phyloP scores from a whole-genome alignment of 768 basidiomycete species.

The Fistulinella prunicolor region DNA sequence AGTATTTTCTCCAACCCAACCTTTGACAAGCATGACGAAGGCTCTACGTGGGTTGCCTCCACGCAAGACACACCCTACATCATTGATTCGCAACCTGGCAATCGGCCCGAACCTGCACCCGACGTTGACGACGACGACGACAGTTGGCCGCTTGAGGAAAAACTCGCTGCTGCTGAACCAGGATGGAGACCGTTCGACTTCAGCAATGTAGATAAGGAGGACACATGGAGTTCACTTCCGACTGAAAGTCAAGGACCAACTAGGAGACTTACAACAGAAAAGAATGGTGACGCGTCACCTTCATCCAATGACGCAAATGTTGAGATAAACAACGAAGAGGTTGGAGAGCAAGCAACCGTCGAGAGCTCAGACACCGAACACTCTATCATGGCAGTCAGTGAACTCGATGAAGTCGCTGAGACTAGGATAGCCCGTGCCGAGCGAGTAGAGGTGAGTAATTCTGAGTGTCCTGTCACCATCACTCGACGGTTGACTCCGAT shows the following conservation, averaged over 20 bases:
- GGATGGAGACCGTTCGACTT: slow-evolving; percentile 61
- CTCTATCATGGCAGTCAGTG: slow-evolving; percentile 28
- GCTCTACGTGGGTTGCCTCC: slow-evolving; percentile 52
- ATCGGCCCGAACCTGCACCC: background rate
- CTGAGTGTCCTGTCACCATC: background rate
- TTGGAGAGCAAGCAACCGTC: slow-evolving; percentile 16
- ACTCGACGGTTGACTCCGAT: slow-evolving; percentile 8
- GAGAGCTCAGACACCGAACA: slow-evolving; percentile 38
- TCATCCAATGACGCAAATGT: slow-evolving; percentile 7
- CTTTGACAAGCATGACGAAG: slow-evolving; percentile 46
- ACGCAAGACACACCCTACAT: slow-evolving; percentile 61
- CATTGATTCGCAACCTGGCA: slow-evolving; percentile 35
- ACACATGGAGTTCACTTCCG: slow-evolving; percentile 72
- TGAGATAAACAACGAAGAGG: slow-evolving; percentile 10
- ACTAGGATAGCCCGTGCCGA: slow-evolving; percentile 36
- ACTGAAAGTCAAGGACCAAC: slow-evolving; percentile 50
- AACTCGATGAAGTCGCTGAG: slow-evolving; percentile 41
- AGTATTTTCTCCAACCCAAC: slow-evolving; percentile 49
- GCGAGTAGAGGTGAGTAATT: slow-evolving; percentile 41
- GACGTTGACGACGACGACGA: slow-evolving; percentile 46
- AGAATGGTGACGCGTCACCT: slow-evolving; percentile 1
- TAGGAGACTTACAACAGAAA: slow-evolving; percentile 18
- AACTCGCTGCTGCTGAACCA: slow-evolving; percentile 48
- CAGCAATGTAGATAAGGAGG: slow-evolving; percentile 56
- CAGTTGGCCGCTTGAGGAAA: slow-evolving; percentile 75